Conservation (phyloP, 2,329 filamentous ascomycete species). For the Pestalotiopsis sp. region DNA sequence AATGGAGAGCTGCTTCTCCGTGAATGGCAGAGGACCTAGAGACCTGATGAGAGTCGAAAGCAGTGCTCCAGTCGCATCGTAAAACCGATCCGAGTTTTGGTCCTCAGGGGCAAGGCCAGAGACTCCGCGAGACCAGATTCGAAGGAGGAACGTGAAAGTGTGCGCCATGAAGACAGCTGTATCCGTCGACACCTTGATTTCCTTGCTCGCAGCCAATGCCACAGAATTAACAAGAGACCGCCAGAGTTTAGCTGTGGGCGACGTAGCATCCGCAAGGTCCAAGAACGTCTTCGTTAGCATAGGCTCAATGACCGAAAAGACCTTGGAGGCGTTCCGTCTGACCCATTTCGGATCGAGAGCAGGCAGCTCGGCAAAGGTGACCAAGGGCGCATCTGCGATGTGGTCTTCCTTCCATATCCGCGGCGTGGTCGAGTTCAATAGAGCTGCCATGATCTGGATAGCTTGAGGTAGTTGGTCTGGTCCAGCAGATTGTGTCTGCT, state of each 20-base stretch:
- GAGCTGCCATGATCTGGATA: conserved; percentile 71
- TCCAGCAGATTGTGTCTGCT: conserved; percentile 37
- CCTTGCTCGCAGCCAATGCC: conserved; percentile 74
- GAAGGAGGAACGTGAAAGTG: conserved; percentile 69
- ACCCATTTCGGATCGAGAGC: conserved; percentile 86
- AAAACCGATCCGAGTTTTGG: conserved; percentile 54
- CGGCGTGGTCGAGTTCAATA: conserved; percentile 64
- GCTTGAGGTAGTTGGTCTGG: conserved; percentile 59
- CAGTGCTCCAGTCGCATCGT: conserved; percentile 56
- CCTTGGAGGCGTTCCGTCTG: conserved; percentile 66
- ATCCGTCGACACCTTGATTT: conserved; percentile 86
- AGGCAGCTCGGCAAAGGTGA: conserved; percentile 76
- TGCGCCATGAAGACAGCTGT: conserved; percentile 78
- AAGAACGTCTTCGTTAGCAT: conserved; percentile 65
- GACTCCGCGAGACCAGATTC: conserved; percentile 68
- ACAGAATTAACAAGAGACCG: conserved; percentile 63
- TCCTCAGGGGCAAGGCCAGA: conserved; percentile 52
- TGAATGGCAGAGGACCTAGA: conserved; percentile 64
- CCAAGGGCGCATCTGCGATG: conserved; percentile 61
- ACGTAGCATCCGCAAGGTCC: conserved; percentile 64
- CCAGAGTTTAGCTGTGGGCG: conserved; percentile 59
- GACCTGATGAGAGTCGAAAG: conserved; percentile 51
- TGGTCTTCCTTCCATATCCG: conserved; percentile 76
- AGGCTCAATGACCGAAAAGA: conserved; percentile 66
- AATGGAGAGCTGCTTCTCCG: conserved; percentile 60